phyloP scores from a whole-genome alignment of 805 yeast genomes.

The Ogataea glucozyma region DNA sequence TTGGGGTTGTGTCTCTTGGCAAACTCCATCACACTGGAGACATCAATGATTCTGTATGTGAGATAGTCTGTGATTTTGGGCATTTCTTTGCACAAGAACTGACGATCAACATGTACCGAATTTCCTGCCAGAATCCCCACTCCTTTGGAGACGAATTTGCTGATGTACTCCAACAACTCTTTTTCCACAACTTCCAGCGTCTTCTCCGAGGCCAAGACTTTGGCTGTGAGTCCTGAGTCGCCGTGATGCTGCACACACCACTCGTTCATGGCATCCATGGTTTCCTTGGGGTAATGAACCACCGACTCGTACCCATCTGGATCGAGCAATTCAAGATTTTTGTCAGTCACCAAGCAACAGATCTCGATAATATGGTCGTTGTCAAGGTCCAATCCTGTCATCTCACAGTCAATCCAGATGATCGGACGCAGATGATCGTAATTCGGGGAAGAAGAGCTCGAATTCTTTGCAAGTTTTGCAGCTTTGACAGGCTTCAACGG shows the following conservation, averaged over 20 bases:
- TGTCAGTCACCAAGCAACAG: slow-evolving; percentile 88
- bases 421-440: slow-evolving; percentile 39
- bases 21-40: slow-evolving; percentile 80
- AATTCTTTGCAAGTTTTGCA: slow-evolving; percentile 11
- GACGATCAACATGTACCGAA: slow-evolving; percentile 86
- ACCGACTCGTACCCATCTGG: slow-evolving; percentile 77
- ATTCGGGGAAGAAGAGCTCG: slow-evolving; percentile 4
- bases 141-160: slow-evolving; percentile 51
- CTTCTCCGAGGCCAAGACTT: slow-evolving; percentile 56
- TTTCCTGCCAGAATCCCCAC: slow-evolving; percentile 86
- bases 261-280: slow-evolving; percentile 73
- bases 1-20: slow-evolving; percentile 74
- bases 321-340: slow-evolving; percentile 69
- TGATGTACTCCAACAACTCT: slow-evolving; percentile 64
- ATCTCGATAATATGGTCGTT: slow-evolving; percentile 89
- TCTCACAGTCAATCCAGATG: slow-evolving; percentile 97
- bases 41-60: slow-evolving; percentile 84
- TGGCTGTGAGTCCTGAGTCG: slow-evolving; percentile 70
- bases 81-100: slow-evolving; percentile 80
- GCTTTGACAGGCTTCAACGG: slow-evolving; percentile 6
- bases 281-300: slow-evolving; percentile 61
- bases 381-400: slow-evolving; percentile 89
- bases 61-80: slow-evolving; percentile 65
- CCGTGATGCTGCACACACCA: slow-evolving; percentile 91
- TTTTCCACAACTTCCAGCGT: slow-evolving; percentile 61